Percentiles rank a stretch among this genome's conserved stretches.
Evolutionary conservation across 768 basidiomycete species (phyloP).

Genomic region (Agrocybe chaxingu): DNA sequence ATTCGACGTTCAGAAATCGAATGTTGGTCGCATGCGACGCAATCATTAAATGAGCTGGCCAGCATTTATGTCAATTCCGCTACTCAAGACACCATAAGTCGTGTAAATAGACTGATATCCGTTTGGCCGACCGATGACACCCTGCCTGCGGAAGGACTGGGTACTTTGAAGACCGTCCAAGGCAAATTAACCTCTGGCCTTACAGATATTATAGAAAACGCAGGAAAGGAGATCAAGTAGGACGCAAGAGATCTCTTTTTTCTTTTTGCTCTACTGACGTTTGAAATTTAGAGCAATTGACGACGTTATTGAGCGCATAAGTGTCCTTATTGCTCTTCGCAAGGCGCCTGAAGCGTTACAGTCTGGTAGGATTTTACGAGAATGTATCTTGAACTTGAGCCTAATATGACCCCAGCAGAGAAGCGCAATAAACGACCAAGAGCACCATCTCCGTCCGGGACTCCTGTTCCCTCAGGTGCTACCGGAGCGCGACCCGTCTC

Average conservation of each 20-base stretch:
- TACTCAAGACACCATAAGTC: conserved; percentile 58
- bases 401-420: conserved; percentile 34
- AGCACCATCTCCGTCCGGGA: conserved; percentile 62
- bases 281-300: conserved; percentile 56
- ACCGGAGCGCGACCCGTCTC: conserved; percentile 44
- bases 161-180: conserved; percentile 58
- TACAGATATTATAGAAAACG: conserved; percentile 54
- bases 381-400: not conserved
- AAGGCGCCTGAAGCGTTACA: conserved; percentile 60
- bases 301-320: conserved; percentile 65
- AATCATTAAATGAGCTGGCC: conserved; percentile 54
- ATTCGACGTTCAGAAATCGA: conserved; percentile 56
- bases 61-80: conserved; percentile 47
- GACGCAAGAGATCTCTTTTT: conserved; percentile 16
- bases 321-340: conserved; percentile 68
- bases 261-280: conserved; percentile 4
- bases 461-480: conserved; percentile 40
- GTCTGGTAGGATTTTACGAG: conserved; percentile 42
- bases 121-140: conserved; percentile 73
- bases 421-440: conserved; percentile 79
- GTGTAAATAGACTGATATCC: conserved; percentile 70
- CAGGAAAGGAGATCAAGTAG: conserved; percentile 66
- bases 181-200: conserved; percentile 61
- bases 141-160: conserved; percentile 64
- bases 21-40: conserved; percentile 69